Evolutionary conservation across 1,284 basidiomycete genomes (phyloP), one percentile per base, ranked within the genome.

Genomic region (Tetrapyrgos nigripes): DNA sequence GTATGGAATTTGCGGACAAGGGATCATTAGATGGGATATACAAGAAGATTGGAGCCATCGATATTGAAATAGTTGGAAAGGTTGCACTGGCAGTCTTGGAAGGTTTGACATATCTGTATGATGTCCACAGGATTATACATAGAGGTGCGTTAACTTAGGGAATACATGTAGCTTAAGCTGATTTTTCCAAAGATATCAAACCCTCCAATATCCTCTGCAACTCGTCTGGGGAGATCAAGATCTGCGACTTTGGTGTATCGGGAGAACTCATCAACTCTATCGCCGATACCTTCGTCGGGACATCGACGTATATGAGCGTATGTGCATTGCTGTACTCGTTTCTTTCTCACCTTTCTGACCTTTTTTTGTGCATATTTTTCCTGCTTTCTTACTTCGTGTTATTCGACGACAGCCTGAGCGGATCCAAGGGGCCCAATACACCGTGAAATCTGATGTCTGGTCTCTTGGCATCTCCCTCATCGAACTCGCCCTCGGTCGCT

Each of bases 191-290:
- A 97, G 97, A 99, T 70, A 98, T 99, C 81, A 99, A 99, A 76
- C 97, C 97, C 1, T 97, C 95, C 46, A 99, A 99, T 71, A 97
- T 99, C 59, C 84, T 99, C 17, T 93, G 88, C 77, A 98, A 98
- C 71, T 94, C 94, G 11, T 81, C 86, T 45, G 97, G 97, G 1
- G 88, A 97, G 68, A 96, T 99, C 82, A 99, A 99, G 76, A 92
- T 99, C 49, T 98, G 96, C 70, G 97, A 99, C 76, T 99, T 99
- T 75, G 97, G 97, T 48, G 97, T 99, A 8, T 97, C 96, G 0
- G 97, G 97, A 19, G 97, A 99, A 75, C 85, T 99, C 62, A 97
- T 98, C 80, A 98, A 99, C 78, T 96, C 93, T 1, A 97, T 99
- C 62, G 97, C 97, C 14, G 94, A 98, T 75, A 99, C 97, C 0